Base-by-base conservation (phyloP, 495 filamentous ascomycete genomes). In the Podospora didyma region DNA sequence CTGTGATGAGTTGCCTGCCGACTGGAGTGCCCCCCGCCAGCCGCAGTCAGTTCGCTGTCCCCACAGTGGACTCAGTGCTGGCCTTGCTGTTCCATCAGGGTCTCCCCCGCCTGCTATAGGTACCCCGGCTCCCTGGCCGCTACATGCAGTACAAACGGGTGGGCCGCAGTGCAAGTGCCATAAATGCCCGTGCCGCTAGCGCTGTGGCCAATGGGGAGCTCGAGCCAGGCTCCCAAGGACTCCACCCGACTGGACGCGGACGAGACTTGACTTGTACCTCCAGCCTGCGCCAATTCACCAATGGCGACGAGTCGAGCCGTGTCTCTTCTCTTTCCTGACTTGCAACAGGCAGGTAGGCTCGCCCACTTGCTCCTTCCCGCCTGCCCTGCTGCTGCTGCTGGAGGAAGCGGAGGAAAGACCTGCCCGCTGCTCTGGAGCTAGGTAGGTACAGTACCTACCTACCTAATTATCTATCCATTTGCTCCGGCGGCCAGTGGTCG, bases 141-240 rank as follows among this genome's bases (percentile, higher is more conserved):
- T 62, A 67, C 64, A 57, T 67, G 62, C 54, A 55, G 54, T 62
- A 64, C 61, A 53, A 54, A 39, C 35, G 28, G 51, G 46, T 57
- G 59, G 58, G 52, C 49, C 51, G 28, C 58, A 50, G 20, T 41
- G 39, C 51, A 53, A 59, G 62, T 58, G 61, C 61, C 53, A 58
- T 49, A 59, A 55, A 49, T 51, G 65, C 53, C 65, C 62, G 62
- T 65, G 65, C 65, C 48, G 46, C 41, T 20, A 19, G 46, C 17
- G 52, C 19, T 37, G 39, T 37, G 45, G 60, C 65, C 54, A 68
- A 68, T 68, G 53, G 51, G 55, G 26, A 35, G 46, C 56, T 28
- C 50, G 58, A 58, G 53, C 64, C 64, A 67, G 53, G 60, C 53
- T 64, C 53, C n/a, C 34, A 65, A 31, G 60, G 58, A 48, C 62